Evolutionary conservation across 2,329 filamentous ascomycete species (phyloP).

Genomic region (Beauveria australis): DNA sequence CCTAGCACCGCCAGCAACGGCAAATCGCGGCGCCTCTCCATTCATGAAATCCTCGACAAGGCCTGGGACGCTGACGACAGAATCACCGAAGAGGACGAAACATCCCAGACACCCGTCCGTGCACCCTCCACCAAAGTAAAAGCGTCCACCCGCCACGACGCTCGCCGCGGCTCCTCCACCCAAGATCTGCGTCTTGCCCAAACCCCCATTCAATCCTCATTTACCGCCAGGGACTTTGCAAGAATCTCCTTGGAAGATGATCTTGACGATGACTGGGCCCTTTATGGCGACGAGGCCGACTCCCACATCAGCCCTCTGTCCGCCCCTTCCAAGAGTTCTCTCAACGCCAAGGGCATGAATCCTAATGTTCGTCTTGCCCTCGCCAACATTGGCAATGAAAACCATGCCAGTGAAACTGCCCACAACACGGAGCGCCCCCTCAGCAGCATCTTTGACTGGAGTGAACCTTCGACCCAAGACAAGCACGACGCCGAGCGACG

Average conservation of each 20-base stretch:
- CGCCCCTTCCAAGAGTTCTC: conserved; percentile 44
- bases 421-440: conserved; percentile 40
- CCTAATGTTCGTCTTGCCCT: conserved; percentile 47
- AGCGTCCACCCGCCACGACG: conserved; percentile 9
- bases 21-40: conserved; percentile 48
- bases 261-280: conserved; percentile 56
- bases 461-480: conserved; percentile 55
- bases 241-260: conserved; percentile 53
- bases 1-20: conserved; percentile 46
- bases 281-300: conserved; percentile 47
- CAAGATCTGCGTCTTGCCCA: not conserved
- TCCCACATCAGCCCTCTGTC: conserved; percentile 49
- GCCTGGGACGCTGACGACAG: conserved; percentile 47
- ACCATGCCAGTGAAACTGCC: conserved; percentile 20
- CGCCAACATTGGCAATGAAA: conserved; percentile 38
- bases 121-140: conserved; percentile 22
- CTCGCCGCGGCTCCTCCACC: conserved; percentile 18
- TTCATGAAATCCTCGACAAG: conserved; percentile 49
- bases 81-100: conserved; percentile 58
- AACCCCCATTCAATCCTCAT: conserved; percentile 23
- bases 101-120: conserved; percentile 41
- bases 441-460: conserved; percentile 73
- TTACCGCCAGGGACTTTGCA: conserved; percentile 33
- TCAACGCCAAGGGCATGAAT: conserved; percentile 45
- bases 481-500: conserved; percentile 51